Base-by-base conservation (phyloP, 441 rosid genomes). In the Gossypium lobatum region DNA sequence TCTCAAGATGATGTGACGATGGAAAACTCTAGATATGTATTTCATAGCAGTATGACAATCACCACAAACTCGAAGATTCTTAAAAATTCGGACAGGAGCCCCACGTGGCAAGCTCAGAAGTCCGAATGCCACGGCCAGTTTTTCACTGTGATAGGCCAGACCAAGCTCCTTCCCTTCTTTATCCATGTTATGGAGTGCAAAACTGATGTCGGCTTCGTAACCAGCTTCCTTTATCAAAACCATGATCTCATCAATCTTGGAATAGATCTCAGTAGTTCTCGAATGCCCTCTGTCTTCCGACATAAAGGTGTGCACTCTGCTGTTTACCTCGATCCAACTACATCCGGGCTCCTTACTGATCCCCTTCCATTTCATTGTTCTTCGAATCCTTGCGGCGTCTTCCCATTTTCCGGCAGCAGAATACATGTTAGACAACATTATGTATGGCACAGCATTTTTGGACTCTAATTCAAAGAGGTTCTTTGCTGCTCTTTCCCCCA, bases 61-160 rank as follows among this genome's bases (percentile, higher is more conserved):
- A 21, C 96, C 96, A 73, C 97, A 93, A 77, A 93, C 86, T 26
- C 95, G 82, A 20, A 93, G 91, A 73, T 93, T 93, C 90, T 93
- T 93, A 75, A 89, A 90, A 57, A 93, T 78, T 37, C 96, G 87
- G 54, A 92, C 84, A 0, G 96, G 91, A 69, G 84, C 90, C 61
- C 89, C 91, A 1, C 42, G 53, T 16, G 93, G 88, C 50, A 83
- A 69, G 7, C 68, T 70, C 20, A 93, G 85, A 77, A 92, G 82
- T 61, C 88, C 98, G 28, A 92, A 93, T 9, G 97, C 97, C 75
- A 87, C 74, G 42, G 91, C 96, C 81, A 93, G 45, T 73, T 93
- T 93, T 87, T 93, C 96, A 75, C 98, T 90, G 83, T 92, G 96
- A 83, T 87, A 92, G 73, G 96, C 90, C 59, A 92, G 81, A 73